These are phyloP conservation scores for Pezicula radicicola DNA, from an alignment of 2,329 filamentous ascomycete species.

Conservation along the genomic window DNA sequence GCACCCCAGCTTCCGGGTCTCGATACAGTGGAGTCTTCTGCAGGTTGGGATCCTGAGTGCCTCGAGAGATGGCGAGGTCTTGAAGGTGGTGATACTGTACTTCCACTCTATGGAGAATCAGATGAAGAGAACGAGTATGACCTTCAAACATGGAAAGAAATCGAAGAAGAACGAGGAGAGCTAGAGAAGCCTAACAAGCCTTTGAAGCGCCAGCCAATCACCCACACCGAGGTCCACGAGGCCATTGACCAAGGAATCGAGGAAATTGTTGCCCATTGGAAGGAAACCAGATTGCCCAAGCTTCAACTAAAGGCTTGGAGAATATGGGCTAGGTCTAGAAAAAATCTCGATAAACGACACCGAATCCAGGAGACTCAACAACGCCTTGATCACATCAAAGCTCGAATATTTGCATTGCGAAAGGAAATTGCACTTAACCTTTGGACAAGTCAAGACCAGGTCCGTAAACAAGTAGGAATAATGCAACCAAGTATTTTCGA, in stretches of 20 bases:
- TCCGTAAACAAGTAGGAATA: conserved; percentile 52
- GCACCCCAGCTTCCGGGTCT: conserved; percentile 4
- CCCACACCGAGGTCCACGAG: conserved; percentile 42
- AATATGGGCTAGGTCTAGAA: conserved; percentile 58
- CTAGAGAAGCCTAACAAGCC: conserved; percentile 31
- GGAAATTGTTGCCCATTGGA: conserved; percentile 53
- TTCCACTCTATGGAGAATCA: conserved; percentile 55
- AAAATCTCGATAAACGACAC: conserved; percentile 30
- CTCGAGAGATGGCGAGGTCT: conserved; percentile 39
- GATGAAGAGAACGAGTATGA: conserved; percentile 50
- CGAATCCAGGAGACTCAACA: conserved; percentile 43
- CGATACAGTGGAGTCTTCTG: conserved; percentile 6
- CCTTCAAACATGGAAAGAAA: conserved; percentile 57
- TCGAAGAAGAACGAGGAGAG: conserved; percentile 46
- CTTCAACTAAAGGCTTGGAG: conserved; percentile 53
- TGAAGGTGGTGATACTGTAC: conserved; percentile 37
- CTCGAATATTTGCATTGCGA: conserved; percentile 53
- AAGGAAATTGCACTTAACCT: conserved; percentile 47
- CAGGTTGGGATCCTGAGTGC: conserved; percentile 15
- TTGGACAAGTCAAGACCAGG: conserved; percentile 49
- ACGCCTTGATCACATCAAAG: conserved; percentile 38
- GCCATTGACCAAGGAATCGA: conserved; percentile 53
- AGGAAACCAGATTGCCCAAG: conserved; percentile 51
- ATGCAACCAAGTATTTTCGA: conserved; percentile 66
- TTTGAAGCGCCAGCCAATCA: conserved; percentile 30